phyloP scores from a whole-genome alignment of 768 basidiomycete genomes.

The Auricularia auricula-judae region DNA sequence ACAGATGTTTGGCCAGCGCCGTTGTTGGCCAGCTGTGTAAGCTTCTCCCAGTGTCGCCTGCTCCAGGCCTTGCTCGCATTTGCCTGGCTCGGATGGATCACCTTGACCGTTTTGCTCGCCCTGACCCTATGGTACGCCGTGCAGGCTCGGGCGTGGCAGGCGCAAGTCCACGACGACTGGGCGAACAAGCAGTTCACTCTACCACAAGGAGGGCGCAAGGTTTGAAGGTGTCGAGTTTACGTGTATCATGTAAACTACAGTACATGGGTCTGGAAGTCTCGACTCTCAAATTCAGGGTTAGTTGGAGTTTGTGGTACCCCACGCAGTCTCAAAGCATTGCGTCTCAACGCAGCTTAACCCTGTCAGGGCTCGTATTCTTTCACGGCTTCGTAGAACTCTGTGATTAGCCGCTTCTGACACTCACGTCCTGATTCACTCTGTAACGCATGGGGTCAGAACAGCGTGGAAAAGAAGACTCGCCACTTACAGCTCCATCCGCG shows the following conservation, averaged over 20 bases:
- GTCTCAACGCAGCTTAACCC: not conserved
- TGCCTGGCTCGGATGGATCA: conserved; percentile 21
- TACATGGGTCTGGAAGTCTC: too few relatives aligned
- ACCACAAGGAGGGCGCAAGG: not conserved
- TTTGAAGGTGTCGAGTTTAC: not conserved
- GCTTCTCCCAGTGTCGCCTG: conserved; percentile 17
- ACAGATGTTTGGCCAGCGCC: conserved; percentile 17
- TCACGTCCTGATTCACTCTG: conserved; percentile 52
- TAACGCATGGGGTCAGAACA: conserved; percentile 1
- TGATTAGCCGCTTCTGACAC: conserved; percentile 69
- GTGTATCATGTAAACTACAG: not conserved
- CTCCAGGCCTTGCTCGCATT: conserved; percentile 21
- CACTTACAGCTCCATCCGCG: conserved; percentile 35
- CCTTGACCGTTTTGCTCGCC: conserved; percentile 12
- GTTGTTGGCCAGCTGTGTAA: conserved; percentile 14
- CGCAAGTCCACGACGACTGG: not conserved
- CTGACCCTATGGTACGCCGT: conserved; percentile 7
- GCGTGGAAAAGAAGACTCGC: conserved; percentile 17
- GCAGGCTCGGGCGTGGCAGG: conserved; percentile 1
- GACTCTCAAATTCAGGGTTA: too few relatives aligned
- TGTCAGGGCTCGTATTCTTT: conserved; percentile 49
- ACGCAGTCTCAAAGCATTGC: too few relatives aligned
- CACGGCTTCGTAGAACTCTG: conserved; percentile 78
- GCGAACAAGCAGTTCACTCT: not conserved
- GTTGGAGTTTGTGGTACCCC: too few relatives aligned